These are phyloP conservation scores for Fraxinus angustifolia DNA, from an alignment of 305 asterid genomes.

Conservation along the genomic window DNA sequence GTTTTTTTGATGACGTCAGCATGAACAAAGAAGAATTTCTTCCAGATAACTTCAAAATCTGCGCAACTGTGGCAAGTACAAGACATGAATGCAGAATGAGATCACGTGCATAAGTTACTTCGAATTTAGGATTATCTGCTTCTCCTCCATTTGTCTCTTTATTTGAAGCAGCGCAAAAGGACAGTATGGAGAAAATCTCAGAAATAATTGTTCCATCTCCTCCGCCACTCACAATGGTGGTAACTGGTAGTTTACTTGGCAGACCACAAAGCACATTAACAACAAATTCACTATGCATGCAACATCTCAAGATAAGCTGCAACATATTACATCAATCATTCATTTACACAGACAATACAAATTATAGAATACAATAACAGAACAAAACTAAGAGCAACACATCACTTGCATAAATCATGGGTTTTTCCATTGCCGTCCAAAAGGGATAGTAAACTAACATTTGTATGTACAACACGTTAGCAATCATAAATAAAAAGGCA, in stretches of 20 bases:
- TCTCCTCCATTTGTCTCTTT: slow-evolving; percentile 67
- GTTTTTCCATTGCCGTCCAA: neutral
- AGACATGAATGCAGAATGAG: slow-evolving; percentile 81
- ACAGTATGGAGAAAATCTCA: slow-evolving; percentile 74
- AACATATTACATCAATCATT: slow-evolving; percentile 23
- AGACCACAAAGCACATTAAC: slow-evolving; percentile 80
- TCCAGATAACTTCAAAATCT: slow-evolving; percentile 76
- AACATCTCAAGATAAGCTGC: slow-evolving; percentile 83
- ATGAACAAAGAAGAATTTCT: slow-evolving; percentile 81
- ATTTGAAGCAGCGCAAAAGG: slow-evolving; percentile 63
- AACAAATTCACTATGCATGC: slow-evolving; percentile 62
- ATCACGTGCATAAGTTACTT: slow-evolving; percentile 50
- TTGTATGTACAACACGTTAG: neutral
- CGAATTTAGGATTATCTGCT: slow-evolving; percentile 50
- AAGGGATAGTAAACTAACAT: neutral
- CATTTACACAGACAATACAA: slow-evolving; percentile 15
- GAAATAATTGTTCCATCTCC: slow-evolving; percentile 94
- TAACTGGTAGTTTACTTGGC: slow-evolving; percentile 81
- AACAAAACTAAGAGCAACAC: slow-evolving; percentile 10
- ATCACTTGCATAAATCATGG: neutral
- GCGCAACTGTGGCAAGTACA: slow-evolving; percentile 71
- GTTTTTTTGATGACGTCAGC: slow-evolving; percentile 88
- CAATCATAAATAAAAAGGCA: neutral
- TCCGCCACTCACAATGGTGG: slow-evolving; percentile 91
- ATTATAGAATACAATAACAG: neutral